These are phyloP conservation scores for Nannochloris sp. DNA, from an alignment of 139 green algal species.

Conservation along the genomic window DNA sequence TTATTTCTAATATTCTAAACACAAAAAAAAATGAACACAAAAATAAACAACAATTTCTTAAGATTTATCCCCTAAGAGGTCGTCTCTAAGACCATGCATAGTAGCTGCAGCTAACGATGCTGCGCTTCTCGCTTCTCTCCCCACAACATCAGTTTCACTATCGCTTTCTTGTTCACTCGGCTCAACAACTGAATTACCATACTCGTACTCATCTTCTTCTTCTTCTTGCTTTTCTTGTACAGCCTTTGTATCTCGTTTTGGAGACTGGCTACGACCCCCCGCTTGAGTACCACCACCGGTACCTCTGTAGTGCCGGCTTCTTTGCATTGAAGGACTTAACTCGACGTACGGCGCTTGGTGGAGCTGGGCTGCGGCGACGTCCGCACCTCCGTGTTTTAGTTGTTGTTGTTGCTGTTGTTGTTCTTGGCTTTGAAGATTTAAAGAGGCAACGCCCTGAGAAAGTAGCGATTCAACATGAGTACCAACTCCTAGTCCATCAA, in stretches of 20 bases:
- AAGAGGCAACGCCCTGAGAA: too few relatives aligned
- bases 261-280: too few relatives aligned
- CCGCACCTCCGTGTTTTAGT: too few relatives aligned
- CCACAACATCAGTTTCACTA: background rate
- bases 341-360: too few relatives aligned
- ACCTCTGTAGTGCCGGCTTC: too few relatives aligned
- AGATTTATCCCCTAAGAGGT: background rate
- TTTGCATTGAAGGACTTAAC: too few relatives aligned
- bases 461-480: too few relatives aligned
- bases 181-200: background rate
- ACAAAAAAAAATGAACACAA: background rate
- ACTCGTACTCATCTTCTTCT: background rate
- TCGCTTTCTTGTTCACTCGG: background rate
- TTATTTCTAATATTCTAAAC: background rate
- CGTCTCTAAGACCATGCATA: background rate
- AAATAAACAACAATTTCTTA: background rate
- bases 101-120: background rate
- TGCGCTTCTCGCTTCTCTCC: background rate
- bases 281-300: too few relatives aligned
- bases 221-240: conserved; percentile 5
- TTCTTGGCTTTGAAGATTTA: too few relatives aligned
- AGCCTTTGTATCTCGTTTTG: conserved; percentile 9
- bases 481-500: too few relatives aligned
- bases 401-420: too few relatives aligned
- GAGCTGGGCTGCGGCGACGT: too few relatives aligned